A percentile compares a stretch with the other conserved stretches of the same genome.
Evolutionary conservation across 306 rosid genomes (phyloP).

Genomic region (Senna tora): DNA sequence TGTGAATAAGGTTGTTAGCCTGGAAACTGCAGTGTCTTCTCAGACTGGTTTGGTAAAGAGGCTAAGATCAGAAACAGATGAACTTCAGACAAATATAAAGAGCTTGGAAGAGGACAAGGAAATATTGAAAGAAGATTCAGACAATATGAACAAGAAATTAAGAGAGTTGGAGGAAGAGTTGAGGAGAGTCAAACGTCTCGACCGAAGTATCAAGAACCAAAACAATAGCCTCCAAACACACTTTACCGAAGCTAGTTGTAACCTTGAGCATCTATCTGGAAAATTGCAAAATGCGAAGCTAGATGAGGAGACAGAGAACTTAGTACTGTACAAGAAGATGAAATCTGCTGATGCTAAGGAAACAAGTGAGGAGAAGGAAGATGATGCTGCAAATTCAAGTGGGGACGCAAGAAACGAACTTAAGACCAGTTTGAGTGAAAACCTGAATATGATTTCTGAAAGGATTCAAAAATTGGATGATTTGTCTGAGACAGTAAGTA

Average conservation of each 20-base stretch:
- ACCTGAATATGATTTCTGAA: constrained; percentile 19
- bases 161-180: constrained; percentile 74
- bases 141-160: constrained; percentile 49
- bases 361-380: constrained; percentile 46
- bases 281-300: constrained; percentile 51
- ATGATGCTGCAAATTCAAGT: constrained; percentile 10
- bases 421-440: constrained; percentile 22
- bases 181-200: constrained; percentile 47
- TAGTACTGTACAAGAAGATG: constrained; percentile 26
- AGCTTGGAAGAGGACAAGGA: constrained; percentile 77
- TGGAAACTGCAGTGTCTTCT: constrained; percentile 70
- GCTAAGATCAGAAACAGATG: constrained; percentile 67
- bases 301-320: constrained; percentile 52
- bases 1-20: constrained; percentile 62
- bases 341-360: constrained; percentile 36
- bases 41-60: constrained; percentile 63
- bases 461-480: constrained; percentile 38
- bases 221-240: constrained; percentile 50
- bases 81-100: constrained; percentile 54
- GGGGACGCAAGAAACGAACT: constrained; percentile 38
- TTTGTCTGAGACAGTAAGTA: constrained; percentile 37
- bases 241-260: constrained; percentile 57
- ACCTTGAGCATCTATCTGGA: constrained; percentile 64
- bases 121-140: constrained; percentile 58
- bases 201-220: constrained; percentile 45